Base-by-base conservation (phyloP, 768 basidiomycete species). In the Boletus insuetus region DNA sequence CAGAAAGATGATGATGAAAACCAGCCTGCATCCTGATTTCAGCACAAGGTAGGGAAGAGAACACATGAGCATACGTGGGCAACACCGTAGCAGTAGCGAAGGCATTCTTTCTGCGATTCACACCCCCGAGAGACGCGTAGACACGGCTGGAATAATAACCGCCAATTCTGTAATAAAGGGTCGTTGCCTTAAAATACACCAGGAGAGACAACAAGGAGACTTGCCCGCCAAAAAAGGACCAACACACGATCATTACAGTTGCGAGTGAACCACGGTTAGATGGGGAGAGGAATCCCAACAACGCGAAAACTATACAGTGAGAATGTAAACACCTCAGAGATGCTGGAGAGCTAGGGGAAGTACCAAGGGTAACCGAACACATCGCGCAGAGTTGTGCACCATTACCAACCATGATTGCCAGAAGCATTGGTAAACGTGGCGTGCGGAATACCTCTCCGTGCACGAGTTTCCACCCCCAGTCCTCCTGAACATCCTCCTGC, bases 401-500 rank as follows among this genome's bases (percentile, higher is more conserved):
- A 64, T 94, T 98, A 12, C 96, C 96, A n/a, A 89, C 85, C 73
- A 94, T 80, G 37, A 94, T 82, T 4, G 93, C 86, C 9, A 98
- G 75, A 9, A 87, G 59, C 79, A 94, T 83, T 0, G 93, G 84
- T 50, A 86, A 80, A 43, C 74, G 74, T 1, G 96, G 96, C 1
- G 86, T 77, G 20, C 96, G 83, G 79, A 98, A 98, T 17, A 98
- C 91, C 72, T 98, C 96, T 20, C 94, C 94, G 62, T 97, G 94
- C 22, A 98, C 86, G 17, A 98, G 82, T 67, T 98, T 98, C 96
- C 96, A 98, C 2, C 96, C 96, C 82, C 88, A 96, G 63, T 98
- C 96, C 74, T 98, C 96, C 71, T 95, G 93, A 3, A 97, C 90
- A 64, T 96, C 94, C 66, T 96, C 94, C 90, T 93, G 59, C 26